phyloP scores from a whole-genome alignment of 768 basidiomycete genomes.

The Russula earlei region DNA sequence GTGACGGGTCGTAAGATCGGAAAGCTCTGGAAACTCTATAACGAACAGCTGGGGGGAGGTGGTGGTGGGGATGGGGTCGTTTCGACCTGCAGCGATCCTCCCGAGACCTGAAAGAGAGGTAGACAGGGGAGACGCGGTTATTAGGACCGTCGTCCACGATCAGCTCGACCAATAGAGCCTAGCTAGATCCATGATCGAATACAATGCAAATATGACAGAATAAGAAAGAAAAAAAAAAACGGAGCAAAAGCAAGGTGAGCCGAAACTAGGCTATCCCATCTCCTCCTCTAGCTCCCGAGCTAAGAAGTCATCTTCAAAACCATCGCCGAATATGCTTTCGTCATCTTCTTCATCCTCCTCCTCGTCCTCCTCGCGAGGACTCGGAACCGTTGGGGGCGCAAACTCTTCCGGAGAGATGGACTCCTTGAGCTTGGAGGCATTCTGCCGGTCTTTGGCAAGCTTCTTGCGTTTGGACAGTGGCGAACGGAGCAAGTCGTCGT shows the following conservation, averaged over 20 bases:
- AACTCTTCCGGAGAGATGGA: constrained; percentile 17
- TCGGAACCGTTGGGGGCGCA: constrained; percentile 1
- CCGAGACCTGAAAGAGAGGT: neutral
- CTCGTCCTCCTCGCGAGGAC: constrained; percentile 16
- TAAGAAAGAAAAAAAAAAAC: constrained; percentile 2
- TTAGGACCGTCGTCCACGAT: neutral
- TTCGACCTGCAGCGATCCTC: too few relatives aligned
- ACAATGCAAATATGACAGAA: constrained; percentile 4
- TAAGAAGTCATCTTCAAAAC: constrained; percentile 70
- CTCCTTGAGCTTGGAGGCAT: constrained; percentile 61
- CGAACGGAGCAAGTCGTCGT: constrained; percentile 44
- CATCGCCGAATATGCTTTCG: constrained; percentile 34
- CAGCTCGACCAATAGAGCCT: constrained; percentile 7
- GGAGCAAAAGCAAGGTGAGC: neutral
- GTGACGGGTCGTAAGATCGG: constrained; percentile 43
- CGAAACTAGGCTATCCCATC: constrained; percentile 44
- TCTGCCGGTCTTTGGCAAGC: constrained; percentile 52
- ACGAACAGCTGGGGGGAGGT: constrained; percentile 29
- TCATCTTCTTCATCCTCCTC: constrained; percentile 41
- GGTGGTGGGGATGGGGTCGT: neutral
- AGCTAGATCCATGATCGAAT: constrained; percentile 10
- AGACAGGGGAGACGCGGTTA: neutral
- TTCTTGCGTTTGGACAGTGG: constrained; percentile 78
- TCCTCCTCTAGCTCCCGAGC: constrained; percentile 73
- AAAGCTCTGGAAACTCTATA: constrained; percentile 52